phyloP scores from a whole-genome alignment of 441 rosid genomes.

The Corymbia citriodora region DNA sequence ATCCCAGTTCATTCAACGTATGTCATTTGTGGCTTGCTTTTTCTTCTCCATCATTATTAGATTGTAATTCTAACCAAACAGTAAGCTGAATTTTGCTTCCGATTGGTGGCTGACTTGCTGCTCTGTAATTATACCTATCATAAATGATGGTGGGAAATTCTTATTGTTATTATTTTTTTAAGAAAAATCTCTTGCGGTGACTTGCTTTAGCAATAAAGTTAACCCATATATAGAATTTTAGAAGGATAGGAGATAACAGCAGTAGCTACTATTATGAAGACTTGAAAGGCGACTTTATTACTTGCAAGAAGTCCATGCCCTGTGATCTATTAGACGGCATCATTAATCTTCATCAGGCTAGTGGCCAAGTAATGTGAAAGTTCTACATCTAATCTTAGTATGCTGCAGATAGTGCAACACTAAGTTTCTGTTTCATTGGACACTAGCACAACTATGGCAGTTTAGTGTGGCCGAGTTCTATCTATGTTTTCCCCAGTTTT shows the following conservation, averaged over 20 bases:
- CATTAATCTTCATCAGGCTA: neutral
- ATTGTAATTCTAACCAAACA: neutral
- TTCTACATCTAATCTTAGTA: neutral
- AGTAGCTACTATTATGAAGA: neutral
- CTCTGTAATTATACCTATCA: neutral
- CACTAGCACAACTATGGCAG: neutral
- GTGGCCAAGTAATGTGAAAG: neutral
- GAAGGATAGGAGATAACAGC: neutral
- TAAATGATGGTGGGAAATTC: neutral
- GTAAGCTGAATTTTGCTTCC: neutral
- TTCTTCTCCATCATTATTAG: neutral
- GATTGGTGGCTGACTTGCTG: neutral
- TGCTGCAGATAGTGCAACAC: neutral
- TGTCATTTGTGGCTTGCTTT: neutral
- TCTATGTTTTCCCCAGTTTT: neutral
- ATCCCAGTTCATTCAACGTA: constrained; percentile 92
- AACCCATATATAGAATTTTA: neutral
- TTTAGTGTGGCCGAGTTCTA: neutral
- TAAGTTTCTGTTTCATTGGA: neutral
- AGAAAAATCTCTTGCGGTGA: neutral
- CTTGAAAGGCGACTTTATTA: neutral
- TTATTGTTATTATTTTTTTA: neutral
- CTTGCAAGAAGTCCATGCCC: neutral
- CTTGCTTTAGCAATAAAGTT: neutral
- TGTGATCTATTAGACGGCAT: neutral